phyloP scores from a whole-genome alignment of 495 filamentous ascomycete genomes.

The Penicillium tannophilum region DNA sequence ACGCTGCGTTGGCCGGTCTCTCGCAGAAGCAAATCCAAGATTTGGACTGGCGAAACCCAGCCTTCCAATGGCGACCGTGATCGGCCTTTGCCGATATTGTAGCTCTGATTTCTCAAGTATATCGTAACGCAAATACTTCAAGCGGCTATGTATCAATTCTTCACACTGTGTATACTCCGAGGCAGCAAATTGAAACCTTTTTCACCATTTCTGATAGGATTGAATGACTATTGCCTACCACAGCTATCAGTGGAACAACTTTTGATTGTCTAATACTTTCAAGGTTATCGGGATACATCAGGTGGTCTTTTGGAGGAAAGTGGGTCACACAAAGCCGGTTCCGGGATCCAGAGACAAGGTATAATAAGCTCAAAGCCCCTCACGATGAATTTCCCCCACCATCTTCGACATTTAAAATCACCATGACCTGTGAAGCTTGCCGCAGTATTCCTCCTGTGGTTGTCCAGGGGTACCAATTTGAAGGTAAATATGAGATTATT shows the following conservation, averaged over 20 bases:
- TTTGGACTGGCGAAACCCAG: constrained; percentile 73
- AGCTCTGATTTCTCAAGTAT: too few species aligned
- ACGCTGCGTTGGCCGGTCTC: constrained; percentile 57
- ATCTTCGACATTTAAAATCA: background rate
- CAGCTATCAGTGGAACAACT: background rate
- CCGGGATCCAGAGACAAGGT: background rate
- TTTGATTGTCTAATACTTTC: background rate
- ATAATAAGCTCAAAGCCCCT: constrained; percentile 2
- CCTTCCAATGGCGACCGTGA: constrained; percentile 60
- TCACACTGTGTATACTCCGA: background rate
- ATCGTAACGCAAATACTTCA: too few species aligned
- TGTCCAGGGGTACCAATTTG: constrained; percentile 58
- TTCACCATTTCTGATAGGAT: background rate
- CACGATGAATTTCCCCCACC: background rate
- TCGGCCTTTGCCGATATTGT: background rate
- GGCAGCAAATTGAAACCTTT: background rate
- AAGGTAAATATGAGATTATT: constrained; percentile 65
- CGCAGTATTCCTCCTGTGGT: constrained; percentile 73
- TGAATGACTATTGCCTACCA: background rate
- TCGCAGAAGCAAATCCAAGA: constrained; percentile 60
- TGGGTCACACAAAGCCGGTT: constrained; percentile 7
- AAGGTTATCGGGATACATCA: background rate
- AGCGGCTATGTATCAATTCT: background rate
- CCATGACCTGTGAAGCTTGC: constrained; percentile 59
- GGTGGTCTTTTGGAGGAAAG: background rate